Evolutionary conservation across 192 early-diverging fungal species (phyloP).

Genomic region (Linnemannia elongata): DNA sequence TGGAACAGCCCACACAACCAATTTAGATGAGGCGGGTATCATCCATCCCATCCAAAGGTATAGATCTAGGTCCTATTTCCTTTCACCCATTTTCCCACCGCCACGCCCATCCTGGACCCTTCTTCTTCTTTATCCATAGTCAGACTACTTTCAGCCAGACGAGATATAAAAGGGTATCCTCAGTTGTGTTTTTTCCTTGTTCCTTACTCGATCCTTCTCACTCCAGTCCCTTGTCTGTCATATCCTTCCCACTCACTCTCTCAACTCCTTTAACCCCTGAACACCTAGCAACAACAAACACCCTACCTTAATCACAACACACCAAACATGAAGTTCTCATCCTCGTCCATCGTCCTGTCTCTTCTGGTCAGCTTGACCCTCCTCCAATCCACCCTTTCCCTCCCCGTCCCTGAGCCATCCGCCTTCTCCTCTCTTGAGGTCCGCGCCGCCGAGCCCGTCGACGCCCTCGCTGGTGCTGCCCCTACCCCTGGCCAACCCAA

Average conservation of each 20-base stretch:
- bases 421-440: not conserved
- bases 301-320: not conserved
- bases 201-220: not conserved
- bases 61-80: not conserved
- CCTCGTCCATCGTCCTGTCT: slow-evolving; percentile 16
- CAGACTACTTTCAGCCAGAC: not conserved
- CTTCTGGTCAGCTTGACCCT: slow-evolving; percentile 30
- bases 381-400: slow-evolving; percentile 18
- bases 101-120: not conserved
- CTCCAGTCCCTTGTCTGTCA: not conserved
- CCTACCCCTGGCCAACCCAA: not conserved
- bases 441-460: not conserved
- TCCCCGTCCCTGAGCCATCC: not conserved
- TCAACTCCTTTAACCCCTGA: not conserved
- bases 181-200: not conserved
- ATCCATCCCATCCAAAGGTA: not conserved
- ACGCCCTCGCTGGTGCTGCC: not conserved
- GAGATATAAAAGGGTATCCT: not conserved
- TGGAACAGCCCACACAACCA: not conserved
- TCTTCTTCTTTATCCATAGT: not conserved
- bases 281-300: not conserved
- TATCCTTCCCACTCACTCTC: not conserved
- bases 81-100: not conserved
- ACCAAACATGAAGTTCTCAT: slow-evolving; percentile 10
- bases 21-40: not conserved